Base-by-base conservation (phyloP, 202 grass and related monocot species). In the Panicum virgatum region DNA sequence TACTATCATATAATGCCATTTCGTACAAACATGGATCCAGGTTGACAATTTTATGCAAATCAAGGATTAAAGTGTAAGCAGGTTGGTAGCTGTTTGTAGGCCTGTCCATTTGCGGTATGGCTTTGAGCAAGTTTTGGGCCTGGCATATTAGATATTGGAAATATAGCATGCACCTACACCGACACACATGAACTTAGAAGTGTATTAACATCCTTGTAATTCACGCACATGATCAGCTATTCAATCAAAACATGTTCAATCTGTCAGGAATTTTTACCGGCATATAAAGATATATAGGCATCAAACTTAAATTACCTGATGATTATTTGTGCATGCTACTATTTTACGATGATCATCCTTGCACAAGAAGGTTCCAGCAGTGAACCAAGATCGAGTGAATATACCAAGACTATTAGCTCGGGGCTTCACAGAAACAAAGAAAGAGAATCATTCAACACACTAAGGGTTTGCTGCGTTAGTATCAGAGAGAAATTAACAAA, bases 331-430 rank as follows among this genome's bases (percentile, higher is more conserved):
- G 54, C 97, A 89, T 53, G 88, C 87, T 59, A 92, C 85, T 87
- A 99, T 91, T 84, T 99, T 99, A 43, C 97, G 89, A 86, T 99
- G 89, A 89, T 99, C 97, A 82, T 92, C 93, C 86, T 99, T 87
- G 62, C 83, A 91, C 73, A 99, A 69, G 82, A 99, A 99, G 60
- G 93, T 90, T 81, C 89, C 88, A 80, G 97, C 85, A 73, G 97
- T 99, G 73, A 96, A 96, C 85, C 93, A 96, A 61, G 91, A 85
- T 59, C 79, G 82, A 45, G 71, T 82, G 69, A 85, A 96, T 89
- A 94, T 92, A 84, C 89, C 83, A 77, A 99, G 89, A 47, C 83
- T 99, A 82, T 99, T 92, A 63, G 85, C 76, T 73, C 56, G 83
- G 26, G 93, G 97, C 97, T 99, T 84, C 69, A 76, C 11, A 81